Evolutionary conservation across 495 filamentous ascomycete genomes (phyloP).

Genomic region (Talaromyces proteolyticus): DNA sequence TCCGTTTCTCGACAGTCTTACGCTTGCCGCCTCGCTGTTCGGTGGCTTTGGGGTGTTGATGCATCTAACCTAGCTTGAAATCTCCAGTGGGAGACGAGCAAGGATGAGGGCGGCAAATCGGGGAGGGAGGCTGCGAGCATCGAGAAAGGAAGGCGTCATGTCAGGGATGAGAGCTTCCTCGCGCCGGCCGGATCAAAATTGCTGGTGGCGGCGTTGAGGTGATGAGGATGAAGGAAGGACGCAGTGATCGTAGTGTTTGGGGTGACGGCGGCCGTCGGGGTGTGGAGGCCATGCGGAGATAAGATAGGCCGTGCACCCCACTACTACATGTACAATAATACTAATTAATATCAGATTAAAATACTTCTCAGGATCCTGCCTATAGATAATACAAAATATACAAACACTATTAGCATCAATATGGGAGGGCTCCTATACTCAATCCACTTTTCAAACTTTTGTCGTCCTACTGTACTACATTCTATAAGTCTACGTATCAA

Average conservation of each 20-base stretch:
- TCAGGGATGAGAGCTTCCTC: not conserved
- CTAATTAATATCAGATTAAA: no score
- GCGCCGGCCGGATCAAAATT: no score
- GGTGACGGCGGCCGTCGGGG: no score
- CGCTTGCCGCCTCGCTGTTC: constrained; percentile 45
- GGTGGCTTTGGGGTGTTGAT: constrained; percentile 34
- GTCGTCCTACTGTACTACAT: no score
- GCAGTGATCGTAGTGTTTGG: not conserved
- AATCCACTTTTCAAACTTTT: no score
- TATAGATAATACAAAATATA: no score
- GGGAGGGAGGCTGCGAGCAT: constrained; percentile 1
- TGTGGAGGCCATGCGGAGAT: not conserved
- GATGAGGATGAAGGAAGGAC: not conserved
- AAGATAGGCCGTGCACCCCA: constrained; percentile 1
- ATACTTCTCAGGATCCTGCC: no score
- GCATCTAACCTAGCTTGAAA: constrained; percentile 35
- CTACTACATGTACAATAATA: no score
- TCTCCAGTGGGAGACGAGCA: constrained; percentile 1
- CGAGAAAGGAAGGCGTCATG: not conserved
- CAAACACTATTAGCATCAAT: no score
- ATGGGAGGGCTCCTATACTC: no score
- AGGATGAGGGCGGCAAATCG: not conserved
- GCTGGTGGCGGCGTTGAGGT: not conserved
- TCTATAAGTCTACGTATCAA: no score
- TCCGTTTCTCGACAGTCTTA: constrained; percentile 42